A percentile compares a stretch with the other conserved stretches of the same genome.
phyloP scores from a whole-genome alignment of 2,329 filamentous ascomycete genomes.

The Phialophora verrucosa region DNA sequence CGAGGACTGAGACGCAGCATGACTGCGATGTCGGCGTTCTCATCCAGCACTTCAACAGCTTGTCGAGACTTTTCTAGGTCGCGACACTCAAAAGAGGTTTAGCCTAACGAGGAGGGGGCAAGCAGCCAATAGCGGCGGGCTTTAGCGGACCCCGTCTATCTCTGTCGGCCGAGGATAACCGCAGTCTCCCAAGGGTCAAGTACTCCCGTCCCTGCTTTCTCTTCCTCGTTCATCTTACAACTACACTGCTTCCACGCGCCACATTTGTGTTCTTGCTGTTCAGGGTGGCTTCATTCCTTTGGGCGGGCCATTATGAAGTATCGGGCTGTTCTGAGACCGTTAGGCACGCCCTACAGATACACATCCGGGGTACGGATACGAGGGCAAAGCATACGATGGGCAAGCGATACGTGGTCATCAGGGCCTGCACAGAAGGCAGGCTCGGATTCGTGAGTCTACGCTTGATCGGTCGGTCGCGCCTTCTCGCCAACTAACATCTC shows the following conservation, averaged over 20 bases:
- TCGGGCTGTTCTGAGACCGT: slow-evolving; percentile 24
- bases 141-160: neutral
- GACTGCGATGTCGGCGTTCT: neutral
- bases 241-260: neutral
- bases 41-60: neutral
- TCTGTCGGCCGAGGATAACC: slow-evolving; percentile 32
- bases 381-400: slow-evolving; percentile 30
- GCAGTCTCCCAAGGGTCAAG: slow-evolving; percentile 4
- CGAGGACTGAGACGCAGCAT: slow-evolving; percentile 28
- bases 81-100: neutral
- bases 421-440: slow-evolving; percentile 44
- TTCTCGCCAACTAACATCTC: neutral
- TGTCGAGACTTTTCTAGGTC: neutral
- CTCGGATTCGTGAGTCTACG: slow-evolving; percentile 60
- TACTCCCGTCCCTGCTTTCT: slow-evolving; percentile 13
- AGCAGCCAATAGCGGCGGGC: neutral
- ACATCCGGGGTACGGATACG: slow-evolving; percentile 19
- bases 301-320: slow-evolving; percentile 25
- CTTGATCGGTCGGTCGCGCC: neutral
- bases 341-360: slow-evolving; percentile 20
- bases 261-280: neutral
- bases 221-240: slow-evolving; percentile 9
- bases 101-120: neutral
- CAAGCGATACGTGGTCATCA: slow-evolving; percentile 33
- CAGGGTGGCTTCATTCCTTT: slow-evolving; percentile 3